Base-by-base conservation (phyloP, 2,329 filamentous ascomycete genomes). In the Dryadomyces quercus-mongolicae region DNA sequence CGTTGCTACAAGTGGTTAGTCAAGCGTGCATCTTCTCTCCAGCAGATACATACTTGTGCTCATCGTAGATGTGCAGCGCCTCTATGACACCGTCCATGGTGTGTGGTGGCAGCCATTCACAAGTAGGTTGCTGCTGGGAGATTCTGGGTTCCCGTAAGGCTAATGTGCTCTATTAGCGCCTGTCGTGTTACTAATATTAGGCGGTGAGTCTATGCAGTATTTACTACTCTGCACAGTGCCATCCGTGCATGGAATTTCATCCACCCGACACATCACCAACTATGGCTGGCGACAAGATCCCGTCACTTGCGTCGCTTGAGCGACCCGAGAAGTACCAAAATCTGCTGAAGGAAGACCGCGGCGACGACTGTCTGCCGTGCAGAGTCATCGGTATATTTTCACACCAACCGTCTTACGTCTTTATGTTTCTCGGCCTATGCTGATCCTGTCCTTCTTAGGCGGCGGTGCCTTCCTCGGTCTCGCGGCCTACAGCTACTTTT, bases 21-120 rank as follows among this genome's bases (percentile, higher is more conserved):
- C 50, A 20, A 8, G 13, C 20, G 44, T 3, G 10, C 15, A 5
- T 42, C 12, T n/a, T 42, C 38, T 42, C 38, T 42, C 38, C 16
- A 12, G 38, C 5, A 6, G 2, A 22, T 1, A 51, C 78, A 65
- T 74, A 95, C 91, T 91, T 89, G 72, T 91, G 83, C 75, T 96
- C 91, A 80, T 97, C 91, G 70, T 87, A 96, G 68, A 98, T 90
- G 75, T 97, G 92, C 65, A 98, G 77, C 67, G 92, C 93, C 76
- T 97, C 92, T 66, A 98, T 87, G 66, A 87, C 82, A 73, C 88
- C 83, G 73, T 80, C 88, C 86, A 91, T 92, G 67, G 70, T 63
- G 21, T 31, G 21, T 20, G n/a, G 48, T 40, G 31, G 31, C 38
- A 25, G 36, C 36, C 36, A 40, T n/a, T 20, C 16, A 22, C 20